These are phyloP conservation scores for Pseudogymnoascus sp. DNA, from an alignment of 2,329 filamentous ascomycete genomes.

Conservation along the genomic window DNA sequence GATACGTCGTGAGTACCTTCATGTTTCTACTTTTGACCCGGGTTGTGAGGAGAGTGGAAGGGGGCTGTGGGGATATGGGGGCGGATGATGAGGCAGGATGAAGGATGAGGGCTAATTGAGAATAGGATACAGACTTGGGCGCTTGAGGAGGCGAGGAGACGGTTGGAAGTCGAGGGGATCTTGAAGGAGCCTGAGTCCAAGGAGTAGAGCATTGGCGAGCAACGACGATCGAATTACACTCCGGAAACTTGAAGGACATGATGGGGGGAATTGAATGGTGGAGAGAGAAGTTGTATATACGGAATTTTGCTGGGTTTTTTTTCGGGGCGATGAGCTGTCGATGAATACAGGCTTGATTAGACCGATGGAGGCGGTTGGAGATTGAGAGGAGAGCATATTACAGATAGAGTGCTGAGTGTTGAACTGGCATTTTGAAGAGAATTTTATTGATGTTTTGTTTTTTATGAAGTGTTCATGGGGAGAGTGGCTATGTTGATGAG, in stretches of 20 bases:
- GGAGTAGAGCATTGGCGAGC: slow-evolving; percentile 12
- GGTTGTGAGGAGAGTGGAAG: not conserved
- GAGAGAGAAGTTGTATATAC: not conserved
- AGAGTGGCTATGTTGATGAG: not conserved
- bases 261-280: not conserved
- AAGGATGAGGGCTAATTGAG: slow-evolving; percentile 22
- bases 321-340: not conserved
- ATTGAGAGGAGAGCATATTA: not conserved
- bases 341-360: not conserved
- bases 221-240: not conserved
- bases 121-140: slow-evolving; percentile 97
- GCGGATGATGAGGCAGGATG: not conserved
- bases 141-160: slow-evolving; percentile 87
- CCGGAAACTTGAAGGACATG: not conserved
- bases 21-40: not conserved
- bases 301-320: not conserved
- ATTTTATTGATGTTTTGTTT: not conserved
- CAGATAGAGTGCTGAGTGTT: not conserved
- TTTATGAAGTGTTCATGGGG: not conserved
- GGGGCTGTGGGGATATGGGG: not conserved
- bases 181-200: slow-evolving; percentile 66
- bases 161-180: slow-evolving; percentile 93
- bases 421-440: not conserved
- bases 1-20: slow-evolving; percentile 80
- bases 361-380: not conserved